A percentile compares a stretch with the other conserved stretches of the same genome.
These are phyloP conservation scores for Elaeis guineensis DNA, from an alignment of 176 grass and related monocot genomes.

Conservation along the genomic window DNA sequence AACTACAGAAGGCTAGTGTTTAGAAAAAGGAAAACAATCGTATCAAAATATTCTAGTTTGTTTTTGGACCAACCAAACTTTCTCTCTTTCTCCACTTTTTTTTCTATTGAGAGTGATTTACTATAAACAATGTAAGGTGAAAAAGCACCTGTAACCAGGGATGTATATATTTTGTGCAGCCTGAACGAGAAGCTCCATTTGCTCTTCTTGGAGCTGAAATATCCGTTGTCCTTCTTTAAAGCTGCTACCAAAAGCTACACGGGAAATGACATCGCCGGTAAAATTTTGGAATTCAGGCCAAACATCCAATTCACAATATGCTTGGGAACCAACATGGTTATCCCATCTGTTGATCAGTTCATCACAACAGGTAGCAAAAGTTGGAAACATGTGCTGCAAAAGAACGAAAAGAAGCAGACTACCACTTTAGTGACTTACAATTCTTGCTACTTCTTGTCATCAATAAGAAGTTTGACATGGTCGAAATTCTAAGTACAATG, in stretches of 20 bases:
- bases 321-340: neutral
- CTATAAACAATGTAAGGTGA: neutral
- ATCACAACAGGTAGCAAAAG: neutral
- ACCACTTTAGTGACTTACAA: too few species aligned
- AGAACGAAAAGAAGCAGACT: neutral
- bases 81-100: too few species aligned
- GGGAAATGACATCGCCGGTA: constrained; percentile 1
- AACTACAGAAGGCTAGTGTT: too few species aligned
- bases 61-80: too few species aligned
- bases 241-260: constrained; percentile 2
- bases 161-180: neutral
- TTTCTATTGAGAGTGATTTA: too few species aligned
- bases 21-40: too few species aligned
- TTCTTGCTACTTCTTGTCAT: too few species aligned
- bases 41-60: too few species aligned
- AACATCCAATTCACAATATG: constrained; percentile 5
- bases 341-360: constrained; percentile 9
- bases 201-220: constrained; percentile 1
- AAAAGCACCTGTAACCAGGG: neutral
- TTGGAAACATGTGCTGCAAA: constrained; percentile 5
- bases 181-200: neutral
- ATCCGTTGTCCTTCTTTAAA: constrained; percentile 6
- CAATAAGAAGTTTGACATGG: too few species aligned
- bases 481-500: too few species aligned
- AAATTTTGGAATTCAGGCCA: neutral